Evolutionary conservation across 2,329 filamentous ascomycete species (phyloP).

Genomic region (Fusarium longipes): DNA sequence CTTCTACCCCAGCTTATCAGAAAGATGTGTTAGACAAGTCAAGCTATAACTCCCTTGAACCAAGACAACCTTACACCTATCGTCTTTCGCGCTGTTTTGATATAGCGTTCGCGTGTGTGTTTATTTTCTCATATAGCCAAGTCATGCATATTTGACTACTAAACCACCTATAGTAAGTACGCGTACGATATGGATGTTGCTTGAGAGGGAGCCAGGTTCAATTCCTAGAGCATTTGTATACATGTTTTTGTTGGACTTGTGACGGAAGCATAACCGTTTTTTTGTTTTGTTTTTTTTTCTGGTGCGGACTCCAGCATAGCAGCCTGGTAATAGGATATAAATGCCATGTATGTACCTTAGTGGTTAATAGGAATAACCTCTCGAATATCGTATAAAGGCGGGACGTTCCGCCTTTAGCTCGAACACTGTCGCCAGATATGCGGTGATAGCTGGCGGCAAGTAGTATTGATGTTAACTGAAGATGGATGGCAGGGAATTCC

Average conservation of each 20-base stretch:
- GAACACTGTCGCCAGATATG: not conserved
- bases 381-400: conserved; percentile 18
- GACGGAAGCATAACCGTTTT: not conserved
- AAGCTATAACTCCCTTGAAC: not conserved
- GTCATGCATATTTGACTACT: conserved; percentile 15
- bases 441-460: not conserved
- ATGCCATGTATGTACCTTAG: no score
- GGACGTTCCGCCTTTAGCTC: conserved; percentile 42
- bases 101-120: conserved; percentile 23
- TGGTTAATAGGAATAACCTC: not conserved
- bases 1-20: not conserved
- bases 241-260: not conserved
- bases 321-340: no score
- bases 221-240: not conserved
- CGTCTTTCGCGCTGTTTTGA: conserved; percentile 25
- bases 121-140: conserved; percentile 25
- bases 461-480: not conserved
- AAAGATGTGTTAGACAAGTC: not conserved
- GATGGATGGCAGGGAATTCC: not conserved
- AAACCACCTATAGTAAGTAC: conserved; percentile 5
- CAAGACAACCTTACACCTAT: not conserved
- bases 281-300: not conserved
- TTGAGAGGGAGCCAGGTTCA: not conserved
- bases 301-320: no score
- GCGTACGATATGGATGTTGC: not conserved